Conservation (phyloP, 2,329 filamentous ascomycete species). For the Hymenoscyphus infarciens region DNA sequence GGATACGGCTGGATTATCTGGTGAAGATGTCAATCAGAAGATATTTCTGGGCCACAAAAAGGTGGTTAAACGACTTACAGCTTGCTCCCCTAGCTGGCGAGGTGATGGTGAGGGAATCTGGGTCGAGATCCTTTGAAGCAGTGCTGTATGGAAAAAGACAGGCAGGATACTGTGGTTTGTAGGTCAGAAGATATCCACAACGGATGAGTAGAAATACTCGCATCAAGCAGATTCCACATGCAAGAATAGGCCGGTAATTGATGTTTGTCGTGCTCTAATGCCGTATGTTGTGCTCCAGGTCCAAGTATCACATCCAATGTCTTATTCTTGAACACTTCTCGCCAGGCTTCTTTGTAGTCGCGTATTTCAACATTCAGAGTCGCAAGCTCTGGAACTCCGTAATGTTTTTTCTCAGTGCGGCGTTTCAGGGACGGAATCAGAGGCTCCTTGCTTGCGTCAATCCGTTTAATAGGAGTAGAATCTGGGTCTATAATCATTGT, state of each 20-base stretch:
- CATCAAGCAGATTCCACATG: slow-evolving; percentile 51
- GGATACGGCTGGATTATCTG: slow-evolving; percentile 7
- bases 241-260: slow-evolving; percentile 45
- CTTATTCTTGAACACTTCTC: slow-evolving; percentile 32
- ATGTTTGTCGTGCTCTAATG: slow-evolving; percentile 50
- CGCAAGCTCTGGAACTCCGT: slow-evolving; percentile 11
- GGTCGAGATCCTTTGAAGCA: slow-evolving; percentile 42
- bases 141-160: slow-evolving; percentile 46
- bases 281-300: slow-evolving; percentile 47
- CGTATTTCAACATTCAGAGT: slow-evolving; percentile 24
- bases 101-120: slow-evolving; percentile 8
- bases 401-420: background rate
- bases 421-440: slow-evolving; percentile 39
- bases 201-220: slow-evolving; percentile 31
- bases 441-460: slow-evolving; percentile 39
- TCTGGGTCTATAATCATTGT: slow-evolving; percentile 16
- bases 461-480: slow-evolving; percentile 8
- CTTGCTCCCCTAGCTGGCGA: background rate
- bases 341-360: slow-evolving; percentile 36
- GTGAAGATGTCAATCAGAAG: background rate
- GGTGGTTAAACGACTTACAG: background rate
- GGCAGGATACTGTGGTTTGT: slow-evolving; percentile 44
- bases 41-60: background rate
- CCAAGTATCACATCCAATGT: slow-evolving; percentile 49
- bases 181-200: slow-evolving; percentile 4